Base-by-base conservation (phyloP, 495 filamentous ascomycete genomes). In the Penicillium pulvis region DNA sequence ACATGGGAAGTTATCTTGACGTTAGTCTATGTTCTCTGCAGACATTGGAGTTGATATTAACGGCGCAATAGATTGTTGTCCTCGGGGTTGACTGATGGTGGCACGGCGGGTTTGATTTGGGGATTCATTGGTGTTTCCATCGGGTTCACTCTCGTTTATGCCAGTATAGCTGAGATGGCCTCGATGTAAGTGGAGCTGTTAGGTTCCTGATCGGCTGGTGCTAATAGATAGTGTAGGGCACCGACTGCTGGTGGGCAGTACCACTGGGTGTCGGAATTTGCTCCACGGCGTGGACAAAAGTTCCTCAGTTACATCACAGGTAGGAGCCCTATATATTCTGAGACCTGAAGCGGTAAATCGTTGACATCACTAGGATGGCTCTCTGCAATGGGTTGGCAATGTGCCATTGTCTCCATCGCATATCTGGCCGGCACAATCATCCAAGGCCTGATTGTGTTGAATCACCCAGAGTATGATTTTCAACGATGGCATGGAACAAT, bases 301-400 rank as follows among this genome's bases (percentile, higher is more conserved):
- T 83, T 83, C 42, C 68, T 85, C 10, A 84, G 83, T 61, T 87
- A 86, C 63, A 75, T 85, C 35, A 82, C 82, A 47, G 83, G 83
- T 75, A 71, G 7, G 51, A 11, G 10, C 17, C 10, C n/a, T 4
- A 11, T 44, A 19, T 17, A 9, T 36, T 23, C 23, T 8, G 16
- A 2, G 7, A 9, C 33, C 20, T n/a, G 10, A 76, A 74, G 77
- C n/a, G n/a, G n/a, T n/a, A n/a, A n/a, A 76, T 14, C 82, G 77
- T 48, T 62, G 77, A 2, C 80, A 75, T 79, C 77, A 79, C 80
- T 48, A 79, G 82, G 78, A 43, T 59, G 47, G 50, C 70, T 80
- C 1, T 79, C 74, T 30, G 79, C 76, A 75, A 63, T 45, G 66
- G 48, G 45, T 66, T 84, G 1, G 79, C 79, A 14, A 85, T 85